These are phyloP conservation scores for Lepidium aucheri DNA, from an alignment of 345 rosid genomes.

Conservation along the genomic window DNA sequence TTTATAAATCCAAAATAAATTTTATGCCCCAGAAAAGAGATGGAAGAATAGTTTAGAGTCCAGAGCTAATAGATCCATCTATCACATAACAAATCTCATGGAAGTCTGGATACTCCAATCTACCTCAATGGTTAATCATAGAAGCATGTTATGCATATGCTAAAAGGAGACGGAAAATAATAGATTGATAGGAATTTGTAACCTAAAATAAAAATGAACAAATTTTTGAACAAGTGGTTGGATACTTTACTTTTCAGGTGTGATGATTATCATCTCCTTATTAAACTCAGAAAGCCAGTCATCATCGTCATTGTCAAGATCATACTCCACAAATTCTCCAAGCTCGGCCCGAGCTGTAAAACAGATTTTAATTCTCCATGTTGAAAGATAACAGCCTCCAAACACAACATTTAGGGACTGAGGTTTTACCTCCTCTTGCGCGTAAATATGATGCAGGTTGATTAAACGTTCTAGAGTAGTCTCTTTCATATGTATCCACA, in stretches of 20 bases:
- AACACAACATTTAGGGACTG: not conserved
- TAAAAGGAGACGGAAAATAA: not conserved
- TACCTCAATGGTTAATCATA: not conserved
- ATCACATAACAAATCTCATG: not conserved
- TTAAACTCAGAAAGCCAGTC: slow-evolving; percentile 76
- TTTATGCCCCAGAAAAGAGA: not conserved
- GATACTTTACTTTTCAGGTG: slow-evolving; percentile 48
- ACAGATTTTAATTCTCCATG: slow-evolving; percentile 51
- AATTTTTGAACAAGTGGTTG: not conserved
- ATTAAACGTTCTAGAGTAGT: slow-evolving; percentile 58
- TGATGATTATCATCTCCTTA: slow-evolving; percentile 43
- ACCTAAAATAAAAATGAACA: not conserved
- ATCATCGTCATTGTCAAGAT: slow-evolving; percentile 95
- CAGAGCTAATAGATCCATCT: not conserved
- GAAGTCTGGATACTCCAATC: not conserved
- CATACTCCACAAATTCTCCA: slow-evolving; percentile 96
- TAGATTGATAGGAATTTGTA: not conserved
- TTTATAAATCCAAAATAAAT: not conserved
- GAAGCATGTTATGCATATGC: not conserved
- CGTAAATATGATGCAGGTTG: slow-evolving; percentile 78
- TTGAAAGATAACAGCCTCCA: not conserved
- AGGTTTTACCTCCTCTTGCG: slow-evolving; percentile 70
- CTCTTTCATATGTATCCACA: slow-evolving; percentile 86
- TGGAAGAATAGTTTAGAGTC: not conserved
- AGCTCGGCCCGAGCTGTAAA: slow-evolving; percentile 88